phyloP scores from a whole-genome alignment of 805 yeast genomes.

The Middelhovenomyces tepae region DNA sequence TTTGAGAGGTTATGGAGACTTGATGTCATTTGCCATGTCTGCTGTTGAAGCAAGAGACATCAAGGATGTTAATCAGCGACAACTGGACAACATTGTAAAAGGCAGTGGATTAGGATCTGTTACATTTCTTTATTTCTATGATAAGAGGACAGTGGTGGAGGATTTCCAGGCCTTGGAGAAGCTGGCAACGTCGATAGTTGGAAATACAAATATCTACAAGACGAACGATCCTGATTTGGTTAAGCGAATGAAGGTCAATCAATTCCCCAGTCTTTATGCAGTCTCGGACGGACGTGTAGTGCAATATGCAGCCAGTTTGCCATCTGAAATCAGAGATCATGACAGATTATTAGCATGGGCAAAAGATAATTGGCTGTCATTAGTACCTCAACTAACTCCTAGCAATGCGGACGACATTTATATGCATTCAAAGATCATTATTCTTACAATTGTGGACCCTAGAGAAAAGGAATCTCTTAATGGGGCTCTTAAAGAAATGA shows the following conservation, averaged over 20 bases:
- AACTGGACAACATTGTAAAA: constrained; percentile 18
- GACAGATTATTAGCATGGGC: constrained; percentile 24
- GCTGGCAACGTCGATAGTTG: constrained; percentile 25
- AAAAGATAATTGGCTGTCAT: constrained; percentile 26
- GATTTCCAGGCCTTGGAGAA: constrained; percentile 31
- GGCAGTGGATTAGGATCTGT: constrained; percentile 20
- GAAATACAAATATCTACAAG: constrained; percentile 25
- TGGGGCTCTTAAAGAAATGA: constrained; percentile 22
- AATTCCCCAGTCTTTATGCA: constrained; percentile 26
- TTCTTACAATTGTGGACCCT: constrained; percentile 25
- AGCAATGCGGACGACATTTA: constrained; percentile 26
- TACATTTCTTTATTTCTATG: constrained; percentile 32
- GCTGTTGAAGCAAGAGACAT: constrained; percentile 23
- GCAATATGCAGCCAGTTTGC: constrained; percentile 23
- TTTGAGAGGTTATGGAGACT: constrained; percentile 25
- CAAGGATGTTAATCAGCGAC: constrained; percentile 20
- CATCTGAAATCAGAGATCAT: constrained; percentile 26
- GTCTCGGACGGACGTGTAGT: constrained; percentile 20
- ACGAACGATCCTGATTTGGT: constrained; percentile 22
- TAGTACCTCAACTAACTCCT: constrained; percentile 30
- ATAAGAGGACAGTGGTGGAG: constrained; percentile 29
- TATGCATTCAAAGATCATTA: constrained; percentile 22
- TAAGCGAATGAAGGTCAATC: constrained; percentile 20
- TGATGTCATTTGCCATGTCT: constrained; percentile 26
- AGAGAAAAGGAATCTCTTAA: constrained; percentile 18